These are phyloP conservation scores for Corylus americana DNA, from an alignment of 306 rosid species.

Conservation along the genomic window DNA sequence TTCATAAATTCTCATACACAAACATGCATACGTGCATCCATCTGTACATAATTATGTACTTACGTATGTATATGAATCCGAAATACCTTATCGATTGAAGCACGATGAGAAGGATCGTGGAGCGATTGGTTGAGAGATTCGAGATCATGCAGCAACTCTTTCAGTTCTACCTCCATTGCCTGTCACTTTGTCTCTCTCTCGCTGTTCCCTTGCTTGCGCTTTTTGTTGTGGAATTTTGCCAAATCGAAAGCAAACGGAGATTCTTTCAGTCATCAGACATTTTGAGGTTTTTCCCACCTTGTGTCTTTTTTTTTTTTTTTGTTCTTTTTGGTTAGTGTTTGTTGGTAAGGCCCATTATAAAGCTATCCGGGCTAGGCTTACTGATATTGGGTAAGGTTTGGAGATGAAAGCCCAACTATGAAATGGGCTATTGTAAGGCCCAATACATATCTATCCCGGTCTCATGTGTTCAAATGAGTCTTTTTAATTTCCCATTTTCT, in stretches of 20 bases:
- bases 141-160: conserved; percentile 64
- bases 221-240: neutral
- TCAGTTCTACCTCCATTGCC: conserved; percentile 73
- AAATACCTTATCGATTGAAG: conserved; percentile 59
- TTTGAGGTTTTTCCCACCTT: neutral
- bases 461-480: too few species aligned
- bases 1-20: neutral
- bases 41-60: neutral
- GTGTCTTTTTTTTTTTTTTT: too few species aligned
- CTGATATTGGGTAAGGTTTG: too few species aligned
- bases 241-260: neutral
- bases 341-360: too few species aligned
- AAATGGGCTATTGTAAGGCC: too few species aligned
- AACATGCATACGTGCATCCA: neutral
- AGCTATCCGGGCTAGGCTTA: too few species aligned
- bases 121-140: conserved; percentile 71
- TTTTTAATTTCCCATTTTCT: too few species aligned
- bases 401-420: too few species aligned
- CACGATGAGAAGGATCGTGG: conserved; percentile 60
- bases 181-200: conserved; percentile 1
- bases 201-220: neutral
- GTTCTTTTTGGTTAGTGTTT: neutral
- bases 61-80: neutral
- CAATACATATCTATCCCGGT: too few species aligned
- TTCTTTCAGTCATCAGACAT: neutral